Base-by-base conservation (phyloP, 768 basidiomycete species). In the Pisolithus albus region DNA sequence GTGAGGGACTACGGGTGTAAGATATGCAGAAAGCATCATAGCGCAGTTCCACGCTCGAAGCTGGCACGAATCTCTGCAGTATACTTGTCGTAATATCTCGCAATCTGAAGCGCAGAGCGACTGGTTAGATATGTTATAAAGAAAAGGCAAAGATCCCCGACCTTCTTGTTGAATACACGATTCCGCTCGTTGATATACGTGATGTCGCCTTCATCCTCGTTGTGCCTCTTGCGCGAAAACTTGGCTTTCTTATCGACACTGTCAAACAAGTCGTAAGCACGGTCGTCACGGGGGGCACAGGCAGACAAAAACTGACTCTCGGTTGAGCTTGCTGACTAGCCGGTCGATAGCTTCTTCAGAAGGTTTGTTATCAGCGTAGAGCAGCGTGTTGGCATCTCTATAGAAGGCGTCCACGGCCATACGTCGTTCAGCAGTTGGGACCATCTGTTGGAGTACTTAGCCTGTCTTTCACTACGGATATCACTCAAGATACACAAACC, bases 161-260 rank as follows among this genome's bases (percentile, higher is more conserved):
- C 34, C 34, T 34, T 34, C 34, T 34, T 34, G 11, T 81, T 96
- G 79, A 96, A 98, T 44, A 96, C 92, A 56, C 92, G 82, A 70
- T 97, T 94, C 69, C 88, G 86, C 70, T 98, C 92, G 76, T 99
- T 99, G 80, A 99, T 99, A 66, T 98, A 99, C 5, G 93, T 98
- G 68, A 99, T 89, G 59, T 97, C 94, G 49, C 90, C 93, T 54
- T 94, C 87, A 47, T 90, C 89, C 61, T 97, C 93, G 73, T 95
- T 92, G 66, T 75, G 80, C 59, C 78, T 81, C 71, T 95, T 95
- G 57, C 92, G 79, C 38, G 89, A 92, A 72, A 92, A 91, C 63
- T 88, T 93, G 63, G 80, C 76, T 67, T 90, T 87, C 75, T 91
- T 89, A 73, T 93, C 91, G 59, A 92, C 82, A 60, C 92, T 94